Conservation (phyloP, 345 rosid genomes). For the Bruguiera sexangula region DNA sequence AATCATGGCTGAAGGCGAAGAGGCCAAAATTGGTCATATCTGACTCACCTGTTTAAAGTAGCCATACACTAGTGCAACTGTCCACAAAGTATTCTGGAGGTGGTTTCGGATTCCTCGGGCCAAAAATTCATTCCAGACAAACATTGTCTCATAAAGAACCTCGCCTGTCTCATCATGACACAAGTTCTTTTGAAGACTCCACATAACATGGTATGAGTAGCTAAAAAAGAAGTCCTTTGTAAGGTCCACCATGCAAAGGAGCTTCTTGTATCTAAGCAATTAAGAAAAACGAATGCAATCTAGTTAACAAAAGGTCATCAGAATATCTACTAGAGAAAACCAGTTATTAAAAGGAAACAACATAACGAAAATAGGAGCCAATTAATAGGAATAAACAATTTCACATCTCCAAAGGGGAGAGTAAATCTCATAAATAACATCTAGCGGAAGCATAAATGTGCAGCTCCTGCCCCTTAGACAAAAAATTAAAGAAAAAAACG, state of each 20-base stretch:
- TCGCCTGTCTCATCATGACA: constrained; percentile 59
- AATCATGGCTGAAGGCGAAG: not conserved
- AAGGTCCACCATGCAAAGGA: constrained; percentile 80
- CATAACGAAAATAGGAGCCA: too few species aligned
- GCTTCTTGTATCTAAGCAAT: constrained; percentile 89
- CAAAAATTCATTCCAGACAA: constrained; percentile 98
- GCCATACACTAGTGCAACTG: constrained; percentile 95
- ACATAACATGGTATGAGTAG: constrained; percentile 92
- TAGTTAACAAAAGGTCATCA: not conserved
- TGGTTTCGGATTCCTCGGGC: constrained; percentile 83
- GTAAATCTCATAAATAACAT: too few species aligned
- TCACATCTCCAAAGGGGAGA: too few species aligned
- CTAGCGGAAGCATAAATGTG: too few species aligned
- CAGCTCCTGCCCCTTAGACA: too few species aligned
- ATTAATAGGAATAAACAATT: not conserved
- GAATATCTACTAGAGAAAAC: too few species aligned
- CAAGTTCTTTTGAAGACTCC: constrained; percentile 85
- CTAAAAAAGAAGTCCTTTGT: constrained; percentile 99
- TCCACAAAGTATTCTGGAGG: constrained; percentile 90
- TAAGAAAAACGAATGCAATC: constrained; percentile 15
- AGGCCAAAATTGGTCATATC: not conserved
- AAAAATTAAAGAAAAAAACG: not conserved
- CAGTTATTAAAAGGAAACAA: too few species aligned
- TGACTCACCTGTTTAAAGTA: constrained; percentile 86
- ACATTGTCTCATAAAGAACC: constrained; percentile 83